Base-by-base conservation (phyloP, 2,329 filamentous ascomycete species). In the Aspergillus thermomutatus region DNA sequence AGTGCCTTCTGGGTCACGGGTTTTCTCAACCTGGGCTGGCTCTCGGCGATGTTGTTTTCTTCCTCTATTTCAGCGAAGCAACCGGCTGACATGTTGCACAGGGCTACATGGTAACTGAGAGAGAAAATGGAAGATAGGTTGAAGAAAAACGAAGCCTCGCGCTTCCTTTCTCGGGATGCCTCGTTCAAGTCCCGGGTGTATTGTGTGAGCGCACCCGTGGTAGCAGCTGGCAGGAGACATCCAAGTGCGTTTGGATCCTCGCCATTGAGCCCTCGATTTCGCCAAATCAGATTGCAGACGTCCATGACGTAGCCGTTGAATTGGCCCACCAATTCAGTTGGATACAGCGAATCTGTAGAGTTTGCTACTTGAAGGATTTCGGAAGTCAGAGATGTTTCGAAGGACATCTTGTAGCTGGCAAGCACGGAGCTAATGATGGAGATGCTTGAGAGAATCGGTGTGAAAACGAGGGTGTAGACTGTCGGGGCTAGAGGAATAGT, bases 251-350 rank as follows among this genome's bases (percentile, higher is more conserved):
- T 85, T n/a, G 81, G 75, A 61, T 93, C 89, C 1, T 78, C 77
- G 11, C 77, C 76, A 56, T 84, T 84, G 57, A 95, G 87, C 1
- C 88, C 91, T 11, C 87, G 84, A 23, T 84, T 83, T 8, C 90
- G 84, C 91, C 91, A 95, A 49, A 94, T 72, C 51, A 89, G 85
- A 69, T 95, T 95, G 77, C 90, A 92, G 31, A 92, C 82, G 69
- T 96, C 91, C 85, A 94, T 92, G 31, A 95, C 82, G 69, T 89
- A 92, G 23, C 88, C 88, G 70, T 96, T 96, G 76, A 94, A 92
- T 25, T 82, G 76, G 61, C 85, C 83, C 43, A 91, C 83, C 55
- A 88, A 83, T 31, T 79, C 75, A 45, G 83, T 79, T 27, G 85
- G 79, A 59, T 87, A 88, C 59, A 73, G 62, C n/a, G 61, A 72